Evolutionary conservation across 2,329 filamentous ascomycete species (phyloP).

Genomic region (Pestalotiopsis sp.): DNA sequence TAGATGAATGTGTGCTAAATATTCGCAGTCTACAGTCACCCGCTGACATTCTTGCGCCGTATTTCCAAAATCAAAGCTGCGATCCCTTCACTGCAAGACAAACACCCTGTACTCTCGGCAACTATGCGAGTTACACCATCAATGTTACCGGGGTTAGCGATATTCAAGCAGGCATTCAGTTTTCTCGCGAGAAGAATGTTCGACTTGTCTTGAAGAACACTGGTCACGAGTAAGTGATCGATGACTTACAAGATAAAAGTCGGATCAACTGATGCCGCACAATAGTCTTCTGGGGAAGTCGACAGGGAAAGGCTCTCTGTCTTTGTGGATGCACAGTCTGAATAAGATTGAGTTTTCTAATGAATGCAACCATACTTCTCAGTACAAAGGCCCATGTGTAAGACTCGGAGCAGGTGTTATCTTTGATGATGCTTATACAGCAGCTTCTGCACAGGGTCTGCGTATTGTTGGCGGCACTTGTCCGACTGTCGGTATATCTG

Average conservation of each 20-base stretch:
- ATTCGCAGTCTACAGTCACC: background rate
- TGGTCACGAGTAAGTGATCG: slow-evolving; percentile 40
- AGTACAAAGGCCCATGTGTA: slow-evolving; percentile 38
- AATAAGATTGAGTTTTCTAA: slow-evolving; percentile 35
- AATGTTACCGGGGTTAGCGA: slow-evolving; percentile 22
- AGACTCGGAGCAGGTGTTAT: slow-evolving; percentile 14
- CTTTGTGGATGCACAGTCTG: slow-evolving; percentile 47
- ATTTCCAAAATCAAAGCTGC: slow-evolving; percentile 7
- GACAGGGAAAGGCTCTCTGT: slow-evolving; percentile 48
- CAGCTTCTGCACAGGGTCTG: background rate
- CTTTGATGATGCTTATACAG: slow-evolving; percentile 1
- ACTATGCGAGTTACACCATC: slow-evolving; percentile 21
- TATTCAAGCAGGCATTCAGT: slow-evolving; percentile 25
- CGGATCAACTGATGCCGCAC: background rate
- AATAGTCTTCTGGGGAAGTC: slow-evolving; percentile 43
- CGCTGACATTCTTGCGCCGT: background rate
- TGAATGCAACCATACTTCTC: background rate
- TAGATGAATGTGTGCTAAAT: background rate
- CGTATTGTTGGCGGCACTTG: slow-evolving; percentile 11
- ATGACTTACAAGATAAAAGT: background rate
- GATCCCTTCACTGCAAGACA: background rate
- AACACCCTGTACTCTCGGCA: slow-evolving; percentile 7
- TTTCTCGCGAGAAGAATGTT: slow-evolving; percentile 40
- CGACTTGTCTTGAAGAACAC: slow-evolving; percentile 48
- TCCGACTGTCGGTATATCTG: slow-evolving; percentile 12